Evolutionary conservation across 805 yeast genomes (phyloP), one percentile per base, ranked within the genome.

Genomic region (Spathaspora boniae): DNA sequence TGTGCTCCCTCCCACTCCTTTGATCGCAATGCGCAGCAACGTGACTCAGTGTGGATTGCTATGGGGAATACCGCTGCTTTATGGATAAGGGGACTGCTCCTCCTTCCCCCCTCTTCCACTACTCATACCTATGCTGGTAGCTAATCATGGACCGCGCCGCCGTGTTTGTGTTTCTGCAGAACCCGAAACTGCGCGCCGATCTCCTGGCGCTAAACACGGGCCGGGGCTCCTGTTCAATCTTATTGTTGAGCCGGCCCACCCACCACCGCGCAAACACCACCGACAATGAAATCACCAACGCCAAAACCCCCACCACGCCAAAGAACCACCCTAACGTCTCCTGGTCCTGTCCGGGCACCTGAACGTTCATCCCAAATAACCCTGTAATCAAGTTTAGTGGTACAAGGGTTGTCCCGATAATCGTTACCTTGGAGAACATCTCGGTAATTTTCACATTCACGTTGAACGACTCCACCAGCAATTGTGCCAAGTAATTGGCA

Each of bases 361-460:
- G 60, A 14, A 91, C 98, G 59, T 91, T 91, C 98, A 91, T 91
- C 51, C 97, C 97, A 61, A 91, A 91, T 44, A 89, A 54, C 56
- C 97, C 96, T 2, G 97, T 87, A 29, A 91, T 73, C 39, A 91
- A 66, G 56, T 91, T 91, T 70, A 91, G 72, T 11, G 98, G 98
- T 43, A 91, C 83, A 20, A 91, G 67, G 50, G 91, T 70, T 0
- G 97, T 88, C 72, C 97, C 98, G 23, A 91, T 66, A 41, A 91
- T 51, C 0, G 98, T 89, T 17, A 89, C 95, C 53, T 85, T 84
- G 21, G 96, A 86, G 37, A 91, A 70, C 74, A 91, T 82, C 46
- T 79, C 85, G 2, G 96, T 88, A 25, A 86, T 88, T 46, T 80
- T 80, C 53, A 86, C 82, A 56, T 86, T 88, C 26, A 96, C 76